phyloP scores from a whole-genome alignment of 2,329 filamentous ascomycete species.

The Cladosporium sp. region DNA sequence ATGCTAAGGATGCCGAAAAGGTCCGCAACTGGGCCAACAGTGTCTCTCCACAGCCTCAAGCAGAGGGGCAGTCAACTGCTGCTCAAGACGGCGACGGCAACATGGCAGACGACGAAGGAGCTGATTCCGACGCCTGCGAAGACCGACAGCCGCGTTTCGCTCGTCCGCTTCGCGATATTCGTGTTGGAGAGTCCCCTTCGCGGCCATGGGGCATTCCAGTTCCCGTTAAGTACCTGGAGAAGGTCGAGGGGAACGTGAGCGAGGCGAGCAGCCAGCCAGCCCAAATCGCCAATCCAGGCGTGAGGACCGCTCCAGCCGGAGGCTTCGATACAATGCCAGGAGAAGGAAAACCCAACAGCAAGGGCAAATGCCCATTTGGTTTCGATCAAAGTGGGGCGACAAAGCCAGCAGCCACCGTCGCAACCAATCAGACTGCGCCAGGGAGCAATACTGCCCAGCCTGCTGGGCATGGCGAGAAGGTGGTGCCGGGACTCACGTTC shows the following conservation, averaged over 20 bases:
- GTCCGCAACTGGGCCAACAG: constrained; percentile 83
- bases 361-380: constrained; percentile 17
- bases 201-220: constrained; percentile 89
- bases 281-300: constrained; percentile 37
- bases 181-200: constrained; percentile 90
- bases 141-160: constrained; percentile 69
- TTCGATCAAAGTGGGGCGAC: constrained; percentile 11
- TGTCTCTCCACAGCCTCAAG: constrained; percentile 52
- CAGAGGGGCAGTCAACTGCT: constrained; percentile 26
- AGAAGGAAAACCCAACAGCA: background rate
- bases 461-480: background rate
- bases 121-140: constrained; percentile 32
- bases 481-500: constrained; percentile 1
- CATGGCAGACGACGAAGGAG: constrained; percentile 30
- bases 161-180: constrained; percentile 75
- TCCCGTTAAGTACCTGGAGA: constrained; percentile 49
- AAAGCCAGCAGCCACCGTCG: background rate
- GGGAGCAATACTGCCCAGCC: too few species aligned
- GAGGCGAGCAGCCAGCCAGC: constrained; percentile 34
- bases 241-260: constrained; percentile 25
- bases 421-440: too few species aligned
- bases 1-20: constrained; percentile 56
- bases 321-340: background rate
- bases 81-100: constrained; percentile 12
- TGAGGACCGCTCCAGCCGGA: background rate